Base-by-base conservation (phyloP, 345 rosid species). In the Rhodamnia rubescens region DNA sequence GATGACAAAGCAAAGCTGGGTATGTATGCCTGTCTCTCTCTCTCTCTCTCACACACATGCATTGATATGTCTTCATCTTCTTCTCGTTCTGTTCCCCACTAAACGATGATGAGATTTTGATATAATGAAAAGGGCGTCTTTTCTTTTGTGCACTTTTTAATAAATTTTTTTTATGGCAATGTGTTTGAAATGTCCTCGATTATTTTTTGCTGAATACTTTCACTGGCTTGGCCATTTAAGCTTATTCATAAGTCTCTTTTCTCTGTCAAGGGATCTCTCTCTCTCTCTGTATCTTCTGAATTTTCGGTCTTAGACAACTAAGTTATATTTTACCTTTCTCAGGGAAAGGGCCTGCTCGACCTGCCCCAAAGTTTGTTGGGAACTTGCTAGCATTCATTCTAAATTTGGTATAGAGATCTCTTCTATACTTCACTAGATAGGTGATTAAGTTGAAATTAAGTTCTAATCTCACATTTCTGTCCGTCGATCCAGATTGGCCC, bases 281-380 rank as follows among this genome's bases (percentile, higher is more conserved):
- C 7, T 69, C 47, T 32, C 47, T 36, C 7, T 69, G 26, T 32
- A 40, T 80, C 81, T 83, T 87, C 74, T 53, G 40, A 82, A 12
- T 52, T 82, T 82, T 52, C 57, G 3, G 49, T 82, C 57, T 29
- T n/a, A 14, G 22, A 64, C 75, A 16, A 21, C 44, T 69, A 18
- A 36, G 80, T 69, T 69, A 32, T 29, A 22, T 61, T 40, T 44
- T 82, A 3, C 50, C 44, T 64, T 85, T 85, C 78, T 85, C 92
- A 95, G 98, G 99, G 59, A 92, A 85, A 90, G 99, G 98, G 82
- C 99, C 99, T 90, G 83, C 97, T 88, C 92, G 95, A 88, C 98
- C 99, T 53, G 97, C 95, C 18, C 98, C 98, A 32, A 87, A 87
- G 86, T 94, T 97, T 85, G 89, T 95, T 53, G 98, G 99, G 51